phyloP scores from a whole-genome alignment of 2,329 filamentous ascomycete genomes.

The Dendryphion nanum region DNA sequence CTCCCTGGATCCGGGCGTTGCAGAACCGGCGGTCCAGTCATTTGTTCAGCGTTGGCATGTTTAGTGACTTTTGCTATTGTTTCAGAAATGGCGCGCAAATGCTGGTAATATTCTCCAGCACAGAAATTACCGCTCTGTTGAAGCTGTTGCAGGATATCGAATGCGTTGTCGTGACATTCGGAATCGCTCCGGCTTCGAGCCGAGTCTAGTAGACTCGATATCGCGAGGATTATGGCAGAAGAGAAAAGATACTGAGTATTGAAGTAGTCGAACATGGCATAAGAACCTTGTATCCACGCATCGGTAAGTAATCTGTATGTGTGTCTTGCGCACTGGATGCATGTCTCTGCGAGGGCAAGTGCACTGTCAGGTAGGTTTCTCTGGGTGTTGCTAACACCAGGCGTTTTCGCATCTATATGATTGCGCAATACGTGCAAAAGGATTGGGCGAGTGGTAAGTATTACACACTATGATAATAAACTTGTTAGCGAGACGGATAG shows the following conservation, averaged over 20 bases:
- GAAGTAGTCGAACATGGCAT: conserved; percentile 50
- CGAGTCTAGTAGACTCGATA: conserved; percentile 41
- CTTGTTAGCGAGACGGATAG: no score
- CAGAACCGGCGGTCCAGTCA: not conserved
- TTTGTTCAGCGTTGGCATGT: not conserved
- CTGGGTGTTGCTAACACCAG: not conserved
- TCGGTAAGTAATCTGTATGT: conserved; percentile 45
- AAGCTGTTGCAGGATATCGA: not conserved
- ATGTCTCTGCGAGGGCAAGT: conserved; percentile 44
- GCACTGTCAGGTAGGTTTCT: conserved; percentile 25
- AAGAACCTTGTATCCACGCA: conserved; percentile 49
- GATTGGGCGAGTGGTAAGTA: conserved; percentile 33
- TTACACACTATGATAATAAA: conserved; percentile 18
- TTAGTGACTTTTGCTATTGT: not conserved
- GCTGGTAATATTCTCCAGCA: not conserved
- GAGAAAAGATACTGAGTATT: conserved; percentile 51
- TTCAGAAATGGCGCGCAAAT: not conserved
- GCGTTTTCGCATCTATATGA: conserved; percentile 6
- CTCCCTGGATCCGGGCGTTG: not conserved
- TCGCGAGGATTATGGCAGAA: conserved; percentile 44
- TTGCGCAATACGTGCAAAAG: conserved; percentile 32
- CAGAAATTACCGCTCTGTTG: not conserved
- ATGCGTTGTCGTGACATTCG: not conserved
- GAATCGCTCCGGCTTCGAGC: conserved; percentile 7
- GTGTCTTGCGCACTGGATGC: conserved; percentile 47